Base-by-base conservation (phyloP, 768 basidiomycete species). In the Leccinum subtestaceum region DNA sequence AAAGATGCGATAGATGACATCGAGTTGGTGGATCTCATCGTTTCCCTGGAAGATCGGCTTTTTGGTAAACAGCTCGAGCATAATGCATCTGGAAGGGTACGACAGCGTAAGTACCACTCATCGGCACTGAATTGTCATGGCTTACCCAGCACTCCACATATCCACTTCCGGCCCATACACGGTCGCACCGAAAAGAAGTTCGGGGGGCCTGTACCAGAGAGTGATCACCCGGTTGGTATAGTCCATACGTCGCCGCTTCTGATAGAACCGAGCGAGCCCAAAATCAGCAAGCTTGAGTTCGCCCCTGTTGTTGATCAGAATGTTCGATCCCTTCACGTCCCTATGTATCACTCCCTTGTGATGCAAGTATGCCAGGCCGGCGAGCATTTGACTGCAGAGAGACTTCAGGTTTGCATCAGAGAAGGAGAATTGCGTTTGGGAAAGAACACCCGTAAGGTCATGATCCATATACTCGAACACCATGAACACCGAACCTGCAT, bases 151-250 rank as follows among this genome's bases (percentile, higher is more conserved):
- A 72, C 94, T 96, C 97, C 97, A 99, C 88, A 98, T 97, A 68
- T 99, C 97, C 23, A 99, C 96, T 69, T 96, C 95, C 5, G 95
- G 89, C 2, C 94, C 95, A 75, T 99, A 99, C 12, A 94, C 85
- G 0, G 97, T 99, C 31, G 95, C 92, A 29, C 97, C 97, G 66
- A 98, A 88, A 43, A 99, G 76, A 21, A 99, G 79, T 69, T 99
- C 97, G 10, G 96, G 97, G 5, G 95, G 92, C 57, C 97, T 84
- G 74, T 99, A 99, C 97, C 97, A 98, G 52, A 97, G 82, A 1
- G 97, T 99, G 64, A 99, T 98, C 52, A 99, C 97, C 32, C 97
- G 84, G 72, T 99, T 99, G n/a, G 97, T 99, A 70, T 99, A 98
- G 70, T 99, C 97, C 57, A 87, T 88, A 55, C 84, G 82, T 50